Evolutionary conservation across 129 eudicot species (phyloP).

Genomic region (Centaurea solstitialis): DNA sequence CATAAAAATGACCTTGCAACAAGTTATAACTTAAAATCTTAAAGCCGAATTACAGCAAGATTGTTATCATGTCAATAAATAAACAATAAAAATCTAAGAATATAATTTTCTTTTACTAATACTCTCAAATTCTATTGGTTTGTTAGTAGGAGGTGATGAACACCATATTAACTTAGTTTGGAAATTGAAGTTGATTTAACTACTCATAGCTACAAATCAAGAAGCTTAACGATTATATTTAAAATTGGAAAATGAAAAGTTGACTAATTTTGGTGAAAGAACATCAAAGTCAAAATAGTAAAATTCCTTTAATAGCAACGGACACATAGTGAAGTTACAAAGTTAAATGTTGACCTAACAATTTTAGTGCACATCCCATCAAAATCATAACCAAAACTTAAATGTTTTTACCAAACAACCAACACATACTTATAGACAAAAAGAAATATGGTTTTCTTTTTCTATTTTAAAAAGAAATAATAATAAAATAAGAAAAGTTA

Average conservation of each 20-base stretch:
- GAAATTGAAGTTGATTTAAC: not conserved
- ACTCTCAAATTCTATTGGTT: not conserved
- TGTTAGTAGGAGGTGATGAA: not conserved
- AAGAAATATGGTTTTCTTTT: not conserved
- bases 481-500: not conserved
- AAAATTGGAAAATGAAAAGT: not conserved
- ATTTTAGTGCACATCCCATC: constrained; percentile 15
- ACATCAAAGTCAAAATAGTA: not conserved
- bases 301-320: constrained; percentile 21
- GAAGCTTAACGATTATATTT: not conserved
- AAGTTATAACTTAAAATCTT: not conserved
- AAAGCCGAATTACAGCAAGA: not conserved
- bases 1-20: no score
- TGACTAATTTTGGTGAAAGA: constrained; percentile 17
- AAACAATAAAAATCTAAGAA: not conserved
- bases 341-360: constrained; percentile 32
- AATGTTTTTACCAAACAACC: constrained; percentile 25
- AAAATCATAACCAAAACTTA: constrained; percentile 3
- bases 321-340: constrained; percentile 20
- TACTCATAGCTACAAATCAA: not conserved
- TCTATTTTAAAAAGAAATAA: not conserved
- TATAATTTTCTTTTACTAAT: no score
- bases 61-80: not conserved
- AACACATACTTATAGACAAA: not conserved
- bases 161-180: not conserved